A percentile compares a stretch with the other conserved stretches of the same genome.
Conservation (phyloP, 805 yeast species). For the Kluyveromyces dobzhanskii region DNA sequence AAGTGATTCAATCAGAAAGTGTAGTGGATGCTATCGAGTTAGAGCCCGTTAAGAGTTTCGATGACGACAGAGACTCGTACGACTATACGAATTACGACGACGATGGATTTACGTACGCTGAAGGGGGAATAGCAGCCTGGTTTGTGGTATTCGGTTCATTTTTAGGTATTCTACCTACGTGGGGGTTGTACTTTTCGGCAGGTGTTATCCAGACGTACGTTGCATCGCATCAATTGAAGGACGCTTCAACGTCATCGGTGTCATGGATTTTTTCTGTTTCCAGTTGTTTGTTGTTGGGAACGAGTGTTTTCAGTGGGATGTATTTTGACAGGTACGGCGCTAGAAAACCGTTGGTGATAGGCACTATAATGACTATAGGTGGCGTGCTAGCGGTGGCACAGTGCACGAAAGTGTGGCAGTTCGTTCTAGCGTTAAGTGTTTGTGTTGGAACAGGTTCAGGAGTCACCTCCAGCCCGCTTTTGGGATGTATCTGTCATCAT, state of each 20-base stretch:
- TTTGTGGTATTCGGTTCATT: conserved; percentile 32
- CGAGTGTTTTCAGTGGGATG: conserved; percentile 35
- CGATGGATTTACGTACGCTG: conserved; percentile 23
- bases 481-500: conserved; percentile 56
- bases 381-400: conserved; percentile 47
- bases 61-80: not conserved
- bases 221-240: conserved; percentile 40
- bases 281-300: conserved; percentile 21
- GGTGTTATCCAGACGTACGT: conserved; percentile 65
- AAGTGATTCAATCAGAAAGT: not conserved
- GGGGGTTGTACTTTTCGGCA: conserved; percentile 58
- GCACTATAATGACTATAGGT: conserved; percentile 36
- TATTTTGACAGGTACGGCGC: conserved; percentile 56
- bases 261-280: conserved; percentile 57
- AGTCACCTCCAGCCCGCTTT: conserved; percentile 43
- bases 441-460: conserved; percentile 47
- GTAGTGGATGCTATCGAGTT: not conserved
- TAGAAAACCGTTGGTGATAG: conserved; percentile 35
- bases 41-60: not conserved
- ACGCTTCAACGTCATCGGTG: conserved; percentile 39
- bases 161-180: conserved; percentile 46
- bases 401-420: conserved; percentile 46
- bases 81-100: not conserved
- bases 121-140: conserved; percentile 37
- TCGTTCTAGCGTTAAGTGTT: conserved; percentile 46